Evolutionary conservation across 352 stramenopile species (phyloP).

Genomic region (Saprolegnia parasitica): DNA sequence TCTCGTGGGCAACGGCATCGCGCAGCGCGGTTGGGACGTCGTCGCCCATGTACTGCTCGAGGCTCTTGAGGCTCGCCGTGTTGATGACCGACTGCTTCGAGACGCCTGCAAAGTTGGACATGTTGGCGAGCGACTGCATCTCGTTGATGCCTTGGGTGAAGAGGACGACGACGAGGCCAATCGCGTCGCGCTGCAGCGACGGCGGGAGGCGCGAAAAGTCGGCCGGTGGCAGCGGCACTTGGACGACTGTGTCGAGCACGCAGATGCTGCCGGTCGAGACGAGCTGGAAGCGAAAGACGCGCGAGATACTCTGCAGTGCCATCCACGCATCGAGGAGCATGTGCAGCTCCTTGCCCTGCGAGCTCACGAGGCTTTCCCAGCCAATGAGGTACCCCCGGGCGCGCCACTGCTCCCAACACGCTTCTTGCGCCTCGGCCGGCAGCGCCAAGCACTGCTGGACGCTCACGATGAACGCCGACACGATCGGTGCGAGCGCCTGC

Average conservation of each 20-base stretch:
- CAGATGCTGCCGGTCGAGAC: slow-evolving; percentile 44
- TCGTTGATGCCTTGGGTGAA: slow-evolving; percentile 79
- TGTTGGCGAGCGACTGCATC: slow-evolving; percentile 83
- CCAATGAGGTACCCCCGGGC: slow-evolving; percentile 1
- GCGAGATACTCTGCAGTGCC: slow-evolving; percentile 79
- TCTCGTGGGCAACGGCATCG: slow-evolving; percentile 29
- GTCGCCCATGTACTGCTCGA: not conserved
- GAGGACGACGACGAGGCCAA: no score
- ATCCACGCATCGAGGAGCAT: slow-evolving; percentile 93
- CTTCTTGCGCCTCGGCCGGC: not conserved
- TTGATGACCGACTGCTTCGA: slow-evolving; percentile 83
- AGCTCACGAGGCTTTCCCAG: slow-evolving; percentile 32
- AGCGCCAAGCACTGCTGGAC: not conserved
- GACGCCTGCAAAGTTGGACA: slow-evolving; percentile 57
- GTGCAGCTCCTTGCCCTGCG: slow-evolving; percentile 91
- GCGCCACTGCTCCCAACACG: not conserved
- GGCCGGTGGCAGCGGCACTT: slow-evolving; percentile 27
- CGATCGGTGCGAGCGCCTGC: slow-evolving; percentile 6
- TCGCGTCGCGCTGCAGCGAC: no score
- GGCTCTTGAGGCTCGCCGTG: slow-evolving; percentile 17
- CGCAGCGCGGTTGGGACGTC: not conserved
- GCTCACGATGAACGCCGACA: not conserved
- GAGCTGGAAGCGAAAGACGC: slow-evolving; percentile 79
- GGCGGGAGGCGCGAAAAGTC: slow-evolving; percentile 35
- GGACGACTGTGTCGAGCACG: not conserved